Conservation (phyloP, 352 stramenopile species). For the Globisporangium paddicum region DNA sequence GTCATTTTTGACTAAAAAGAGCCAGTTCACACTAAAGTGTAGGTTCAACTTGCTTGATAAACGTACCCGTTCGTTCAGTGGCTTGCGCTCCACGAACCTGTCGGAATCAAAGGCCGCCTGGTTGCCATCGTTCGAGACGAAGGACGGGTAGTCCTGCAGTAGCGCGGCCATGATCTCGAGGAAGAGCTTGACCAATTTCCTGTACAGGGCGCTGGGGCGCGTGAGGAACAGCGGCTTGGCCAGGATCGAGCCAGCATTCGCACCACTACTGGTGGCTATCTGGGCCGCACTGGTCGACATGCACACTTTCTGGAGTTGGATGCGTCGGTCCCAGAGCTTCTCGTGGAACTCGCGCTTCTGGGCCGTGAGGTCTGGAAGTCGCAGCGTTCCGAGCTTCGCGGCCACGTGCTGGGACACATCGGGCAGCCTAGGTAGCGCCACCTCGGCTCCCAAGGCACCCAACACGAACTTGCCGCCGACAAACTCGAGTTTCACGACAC, state of each 20-base stretch:
- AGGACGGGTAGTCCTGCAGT: slow-evolving; percentile 16
- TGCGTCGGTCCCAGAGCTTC: slow-evolving; percentile 40
- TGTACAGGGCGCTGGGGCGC: slow-evolving; percentile 15
- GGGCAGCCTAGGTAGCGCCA: slow-evolving; percentile 12
- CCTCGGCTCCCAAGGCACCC: not conserved
- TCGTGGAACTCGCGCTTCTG: slow-evolving; percentile 38
- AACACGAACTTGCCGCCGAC: slow-evolving; percentile 24
- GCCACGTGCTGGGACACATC: slow-evolving; percentile 12
- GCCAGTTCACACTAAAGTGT: not conserved
- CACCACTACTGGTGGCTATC: not conserved
- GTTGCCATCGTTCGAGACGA: slow-evolving; percentile 12
- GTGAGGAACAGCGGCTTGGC: slow-evolving; percentile 18
- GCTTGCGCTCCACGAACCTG: slow-evolving; percentile 21
- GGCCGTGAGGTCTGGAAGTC: slow-evolving; percentile 19
- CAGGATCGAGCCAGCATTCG: not conserved
- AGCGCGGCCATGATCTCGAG: slow-evolving; percentile 19
- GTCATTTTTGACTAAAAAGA: not conserved
- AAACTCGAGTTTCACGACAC: slow-evolving; percentile 39
- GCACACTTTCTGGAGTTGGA: slow-evolving; percentile 44
- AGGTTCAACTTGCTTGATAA: not conserved
- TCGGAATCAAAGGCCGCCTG: slow-evolving; percentile 17
- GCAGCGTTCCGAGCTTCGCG: slow-evolving; percentile 14
- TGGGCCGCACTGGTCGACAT: slow-evolving; percentile 11
- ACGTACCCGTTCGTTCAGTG: slow-evolving; percentile 18
- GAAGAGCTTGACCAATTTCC: slow-evolving; percentile 28